phyloP scores from a whole-genome alignment of 2,329 filamentous ascomycete species.

The Claviceps pazoutovae region DNA sequence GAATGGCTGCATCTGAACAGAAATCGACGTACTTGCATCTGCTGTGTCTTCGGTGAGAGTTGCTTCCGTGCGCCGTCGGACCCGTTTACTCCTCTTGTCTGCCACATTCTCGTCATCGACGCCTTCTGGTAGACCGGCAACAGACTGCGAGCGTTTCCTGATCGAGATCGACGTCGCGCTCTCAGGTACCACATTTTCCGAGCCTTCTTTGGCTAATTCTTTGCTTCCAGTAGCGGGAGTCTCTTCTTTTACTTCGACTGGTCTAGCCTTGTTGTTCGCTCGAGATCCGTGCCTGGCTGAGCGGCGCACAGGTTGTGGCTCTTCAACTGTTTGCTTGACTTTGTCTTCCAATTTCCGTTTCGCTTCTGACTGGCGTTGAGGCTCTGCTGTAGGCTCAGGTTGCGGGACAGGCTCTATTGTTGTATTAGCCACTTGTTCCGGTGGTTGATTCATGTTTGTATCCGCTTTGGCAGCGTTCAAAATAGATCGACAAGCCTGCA shows the following conservation, averaged over 20 bases:
- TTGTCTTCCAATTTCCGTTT: constrained; percentile 1
- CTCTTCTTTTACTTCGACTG: constrained; percentile 11
- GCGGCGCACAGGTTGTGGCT: constrained; percentile 3
- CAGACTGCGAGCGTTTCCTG: constrained; percentile 49
- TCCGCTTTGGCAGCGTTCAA: constrained; percentile 10
- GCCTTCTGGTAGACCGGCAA: constrained; percentile 41
- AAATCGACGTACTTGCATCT: constrained; percentile 37
- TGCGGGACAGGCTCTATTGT: background rate
- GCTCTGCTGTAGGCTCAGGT: background rate
- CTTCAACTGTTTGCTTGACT: constrained; percentile 2
- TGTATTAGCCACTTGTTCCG: constrained; percentile 1
- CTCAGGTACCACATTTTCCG: constrained; percentile 19
- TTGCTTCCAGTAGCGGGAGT: constrained; percentile 10
- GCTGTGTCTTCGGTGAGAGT: constrained; percentile 37
- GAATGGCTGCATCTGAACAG: constrained; percentile 41
- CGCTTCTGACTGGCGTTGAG: background rate
- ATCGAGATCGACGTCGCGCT: constrained; percentile 27
- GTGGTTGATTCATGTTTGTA: constrained; percentile 4
- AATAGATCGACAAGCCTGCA: constrained; percentile 17
- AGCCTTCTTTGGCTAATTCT: constrained; percentile 13
- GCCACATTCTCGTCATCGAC: constrained; percentile 42
- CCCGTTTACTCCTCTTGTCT: constrained; percentile 52
- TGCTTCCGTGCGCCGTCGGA: constrained; percentile 38
- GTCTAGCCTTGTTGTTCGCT: constrained; percentile 1
- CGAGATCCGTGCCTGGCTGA: constrained; percentile 5